A percentile compares a stretch with the other conserved stretches of the same genome.
Evolutionary conservation across 2,329 filamentous ascomycete species (phyloP).

Genomic region (Mycosphaerella sp.): DNA sequence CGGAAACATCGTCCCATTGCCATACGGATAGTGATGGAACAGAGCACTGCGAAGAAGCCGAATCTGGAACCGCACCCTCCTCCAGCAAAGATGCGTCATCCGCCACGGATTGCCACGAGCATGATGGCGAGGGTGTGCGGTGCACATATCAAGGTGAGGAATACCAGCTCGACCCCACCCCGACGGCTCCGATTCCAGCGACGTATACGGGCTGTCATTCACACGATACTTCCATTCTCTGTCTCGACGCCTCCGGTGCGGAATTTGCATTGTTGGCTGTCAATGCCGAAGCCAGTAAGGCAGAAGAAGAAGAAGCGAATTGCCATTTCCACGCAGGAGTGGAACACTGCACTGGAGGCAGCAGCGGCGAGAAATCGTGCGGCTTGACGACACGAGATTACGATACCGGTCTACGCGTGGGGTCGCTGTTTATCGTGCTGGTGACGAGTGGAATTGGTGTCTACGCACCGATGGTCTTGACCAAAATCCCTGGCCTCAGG

Average conservation of each 20-base stretch:
- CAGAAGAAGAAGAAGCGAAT: background rate
- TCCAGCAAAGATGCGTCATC: slow-evolving; percentile 15
- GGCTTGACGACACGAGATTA: slow-evolving; percentile 51
- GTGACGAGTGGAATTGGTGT: slow-evolving; percentile 63
- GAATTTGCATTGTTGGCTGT: slow-evolving; percentile 2
- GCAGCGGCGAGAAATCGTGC: slow-evolving; percentile 43
- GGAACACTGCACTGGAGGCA: slow-evolving; percentile 55
- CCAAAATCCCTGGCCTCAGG: slow-evolving; percentile 44
- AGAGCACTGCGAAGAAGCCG: slow-evolving; percentile 5
- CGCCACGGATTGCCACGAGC: slow-evolving; percentile 21
- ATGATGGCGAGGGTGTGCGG: slow-evolving; percentile 24
- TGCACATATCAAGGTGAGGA: slow-evolving; percentile 37
- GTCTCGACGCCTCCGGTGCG: slow-evolving; percentile 7
- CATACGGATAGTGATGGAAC: slow-evolving; percentile 3
- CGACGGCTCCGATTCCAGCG: slow-evolving; percentile 38
- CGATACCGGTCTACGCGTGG: slow-evolving; percentile 61
- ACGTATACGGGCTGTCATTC: slow-evolving; percentile 58
- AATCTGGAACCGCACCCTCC: background rate
- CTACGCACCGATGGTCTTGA: slow-evolving; percentile 59
- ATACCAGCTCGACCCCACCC: slow-evolving; percentile 51
- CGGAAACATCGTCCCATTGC: background rate
- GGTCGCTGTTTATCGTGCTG: slow-evolving; percentile 65
- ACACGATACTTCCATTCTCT: slow-evolving; percentile 53
- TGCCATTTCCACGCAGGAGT: slow-evolving; percentile 73
- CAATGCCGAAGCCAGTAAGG: slow-evolving; percentile 14